phyloP scores from a whole-genome alignment of 192 early-diverging fungal genomes.

The Coemansia reversa region DNA sequence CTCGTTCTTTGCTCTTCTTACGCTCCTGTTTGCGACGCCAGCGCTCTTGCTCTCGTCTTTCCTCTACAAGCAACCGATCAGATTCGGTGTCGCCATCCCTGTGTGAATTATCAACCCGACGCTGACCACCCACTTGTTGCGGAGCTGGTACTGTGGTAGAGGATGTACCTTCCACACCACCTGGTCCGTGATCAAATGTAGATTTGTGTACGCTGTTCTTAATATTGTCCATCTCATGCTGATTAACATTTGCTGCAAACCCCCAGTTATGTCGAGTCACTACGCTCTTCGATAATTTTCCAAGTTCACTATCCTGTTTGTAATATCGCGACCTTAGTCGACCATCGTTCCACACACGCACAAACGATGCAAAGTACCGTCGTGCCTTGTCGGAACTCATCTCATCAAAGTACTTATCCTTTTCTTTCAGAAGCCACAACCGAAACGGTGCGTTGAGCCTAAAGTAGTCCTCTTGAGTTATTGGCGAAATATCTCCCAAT shows the following conservation, averaged over 20 bases:
- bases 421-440: constrained; percentile 74
- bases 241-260: constrained; percentile 55
- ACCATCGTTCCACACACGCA: constrained; percentile 80
- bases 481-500: constrained; percentile 2
- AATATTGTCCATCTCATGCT: constrained; percentile 36
- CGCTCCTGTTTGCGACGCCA: constrained; percentile 26
- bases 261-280: constrained; percentile 77
- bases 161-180: background rate
- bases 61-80: constrained; percentile 19
- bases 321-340: constrained; percentile 59
- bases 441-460: constrained; percentile 74
- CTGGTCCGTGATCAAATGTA: background rate
- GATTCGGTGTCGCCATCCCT: constrained; percentile 1
- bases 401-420: constrained; percentile 75
- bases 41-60: constrained; percentile 30
- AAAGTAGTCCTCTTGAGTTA: constrained; percentile 73
- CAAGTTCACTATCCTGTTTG: constrained; percentile 60
- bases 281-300: constrained; percentile 61
- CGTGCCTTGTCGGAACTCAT: constrained; percentile 66
- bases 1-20: constrained; percentile 27
- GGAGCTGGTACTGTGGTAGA: background rate
- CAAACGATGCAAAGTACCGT: constrained; percentile 80
- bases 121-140: background rate
- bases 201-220: constrained; percentile 17
- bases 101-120: background rate